Evolutionary conservation across 2,329 filamentous ascomycete species (phyloP).

Genomic region (Alternaria brassicae): DNA sequence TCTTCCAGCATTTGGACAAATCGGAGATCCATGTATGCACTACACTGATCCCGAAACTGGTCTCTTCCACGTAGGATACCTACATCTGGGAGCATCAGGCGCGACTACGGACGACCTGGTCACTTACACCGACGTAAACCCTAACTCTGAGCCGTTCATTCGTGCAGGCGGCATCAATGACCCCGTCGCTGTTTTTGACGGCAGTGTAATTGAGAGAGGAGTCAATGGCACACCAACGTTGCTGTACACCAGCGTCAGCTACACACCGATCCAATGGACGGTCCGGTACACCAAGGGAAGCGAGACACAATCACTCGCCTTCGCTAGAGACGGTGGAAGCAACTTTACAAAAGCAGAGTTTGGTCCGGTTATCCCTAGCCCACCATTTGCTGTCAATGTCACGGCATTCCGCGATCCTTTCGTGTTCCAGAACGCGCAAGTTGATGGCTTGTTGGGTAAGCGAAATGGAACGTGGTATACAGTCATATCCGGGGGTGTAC

Average conservation of each 20-base stretch:
- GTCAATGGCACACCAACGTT: conserved; percentile 55
- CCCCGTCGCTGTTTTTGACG: conserved; percentile 56
- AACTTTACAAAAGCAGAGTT: conserved; percentile 52
- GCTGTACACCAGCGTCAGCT: conserved; percentile 56
- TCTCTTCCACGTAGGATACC: conserved; percentile 55
- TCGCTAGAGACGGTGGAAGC: conserved; percentile 50
- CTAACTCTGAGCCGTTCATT: conserved; percentile 39
- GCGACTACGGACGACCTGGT: conserved; percentile 53
- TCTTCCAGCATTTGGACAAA: conserved; percentile 51
- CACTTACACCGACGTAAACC: conserved; percentile 51
- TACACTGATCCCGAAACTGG: conserved; percentile 56
- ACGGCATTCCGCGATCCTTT: conserved; percentile 56
- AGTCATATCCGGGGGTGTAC: conserved; percentile 52
- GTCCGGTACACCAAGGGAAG: conserved; percentile 56
- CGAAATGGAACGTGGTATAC: conserved; percentile 49
- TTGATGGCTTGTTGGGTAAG: conserved; percentile 49
- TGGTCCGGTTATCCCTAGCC: conserved; percentile 50
- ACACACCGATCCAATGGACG: conserved; percentile 57
- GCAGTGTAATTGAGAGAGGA: conserved; percentile 54
- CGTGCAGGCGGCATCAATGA: conserved; percentile 53
- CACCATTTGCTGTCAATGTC: conserved; percentile 52
- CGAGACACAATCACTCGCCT: conserved; percentile 56
- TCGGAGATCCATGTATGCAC: conserved; percentile 57
- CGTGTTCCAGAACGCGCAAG: conserved; percentile 50
- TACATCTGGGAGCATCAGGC: conserved; percentile 47